Evolutionary conservation across 805 yeast genomes (phyloP).

Genomic region (Myxozyma neotropica): DNA sequence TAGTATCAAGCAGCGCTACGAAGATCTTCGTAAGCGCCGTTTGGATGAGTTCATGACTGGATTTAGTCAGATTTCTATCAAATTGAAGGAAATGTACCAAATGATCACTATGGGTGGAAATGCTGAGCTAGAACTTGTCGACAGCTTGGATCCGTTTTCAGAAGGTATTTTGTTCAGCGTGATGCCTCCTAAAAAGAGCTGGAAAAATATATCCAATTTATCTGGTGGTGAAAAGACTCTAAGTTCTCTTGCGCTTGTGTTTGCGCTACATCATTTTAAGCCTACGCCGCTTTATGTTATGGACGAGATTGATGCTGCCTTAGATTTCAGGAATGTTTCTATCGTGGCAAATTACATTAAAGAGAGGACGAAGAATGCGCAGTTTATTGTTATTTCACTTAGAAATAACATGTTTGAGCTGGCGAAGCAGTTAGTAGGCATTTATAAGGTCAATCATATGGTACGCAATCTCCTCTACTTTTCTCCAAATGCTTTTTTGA

Average conservation of each 20-base stretch:
- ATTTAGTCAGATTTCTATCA: constrained; percentile 78
- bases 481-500: neutral
- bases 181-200: constrained; percentile 98
- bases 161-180: constrained; percentile 96
- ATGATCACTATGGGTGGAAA: constrained; percentile 99
- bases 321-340: constrained; percentile 94
- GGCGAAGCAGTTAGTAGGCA: constrained; percentile 91
- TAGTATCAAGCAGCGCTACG: constrained; percentile 58
- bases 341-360: constrained; percentile 97
- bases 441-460: constrained; percentile 89
- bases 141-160: constrained; percentile 94
- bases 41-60: constrained; percentile 93
- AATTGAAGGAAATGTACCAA: constrained; percentile 94
- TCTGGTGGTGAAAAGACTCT: constrained; percentile 98
- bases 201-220: constrained; percentile 92
- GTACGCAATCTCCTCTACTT: neutral
- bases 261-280: constrained; percentile 92
- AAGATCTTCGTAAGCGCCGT: constrained; percentile 70
- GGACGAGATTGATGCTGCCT: constrained; percentile 99
- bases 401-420: constrained; percentile 98
- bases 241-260: constrained; percentile 90
- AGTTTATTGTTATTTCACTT: constrained; percentile 90
- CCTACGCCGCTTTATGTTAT: constrained; percentile 97
- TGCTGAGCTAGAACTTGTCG: constrained; percentile 94
- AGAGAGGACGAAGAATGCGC: constrained; percentile 94